These are phyloP conservation scores for Podospora australis DNA, from an alignment of 495 filamentous ascomycete species.

Conservation along the genomic window DNA sequence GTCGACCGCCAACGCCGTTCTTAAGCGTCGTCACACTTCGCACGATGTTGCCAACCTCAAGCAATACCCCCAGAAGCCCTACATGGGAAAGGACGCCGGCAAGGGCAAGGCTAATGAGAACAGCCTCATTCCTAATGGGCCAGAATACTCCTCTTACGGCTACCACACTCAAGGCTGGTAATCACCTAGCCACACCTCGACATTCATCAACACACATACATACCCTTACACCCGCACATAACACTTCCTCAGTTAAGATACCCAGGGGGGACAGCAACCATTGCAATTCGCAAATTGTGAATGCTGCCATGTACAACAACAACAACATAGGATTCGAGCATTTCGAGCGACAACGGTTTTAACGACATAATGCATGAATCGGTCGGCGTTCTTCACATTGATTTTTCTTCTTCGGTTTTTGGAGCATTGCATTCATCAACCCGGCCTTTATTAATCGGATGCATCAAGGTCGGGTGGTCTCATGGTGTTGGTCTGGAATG, in stretches of 20 bases:
- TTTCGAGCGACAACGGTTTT: constrained; percentile 31
- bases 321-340: constrained; percentile 31
- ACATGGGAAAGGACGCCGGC: constrained; percentile 43
- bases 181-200: constrained; percentile 10
- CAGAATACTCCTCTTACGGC: too few relatives aligned
- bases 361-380: constrained; percentile 37
- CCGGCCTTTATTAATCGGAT: constrained; percentile 13
- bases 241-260: constrained; percentile 20
- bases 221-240: constrained; percentile 22
- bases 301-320: constrained; percentile 39
- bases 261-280: constrained; percentile 20
- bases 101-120: constrained; percentile 46
- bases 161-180: constrained; percentile 53
- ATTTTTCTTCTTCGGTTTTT: constrained; percentile 2
- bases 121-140: too few relatives aligned
- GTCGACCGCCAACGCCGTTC: constrained; percentile 75
- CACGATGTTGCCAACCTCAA: constrained; percentile 80
- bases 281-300: constrained; percentile 22
- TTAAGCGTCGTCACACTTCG: constrained; percentile 87
- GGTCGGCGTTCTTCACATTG: constrained; percentile 36
- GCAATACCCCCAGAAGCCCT: constrained; percentile 58
- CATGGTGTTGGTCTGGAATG: constrained; percentile 24
- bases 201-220: constrained; percentile 6
- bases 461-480: constrained; percentile 10
- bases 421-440: constrained; percentile 24